Conservation (phyloP, 768 basidiomycete species). For the Leccinum subgranulosum region DNA sequence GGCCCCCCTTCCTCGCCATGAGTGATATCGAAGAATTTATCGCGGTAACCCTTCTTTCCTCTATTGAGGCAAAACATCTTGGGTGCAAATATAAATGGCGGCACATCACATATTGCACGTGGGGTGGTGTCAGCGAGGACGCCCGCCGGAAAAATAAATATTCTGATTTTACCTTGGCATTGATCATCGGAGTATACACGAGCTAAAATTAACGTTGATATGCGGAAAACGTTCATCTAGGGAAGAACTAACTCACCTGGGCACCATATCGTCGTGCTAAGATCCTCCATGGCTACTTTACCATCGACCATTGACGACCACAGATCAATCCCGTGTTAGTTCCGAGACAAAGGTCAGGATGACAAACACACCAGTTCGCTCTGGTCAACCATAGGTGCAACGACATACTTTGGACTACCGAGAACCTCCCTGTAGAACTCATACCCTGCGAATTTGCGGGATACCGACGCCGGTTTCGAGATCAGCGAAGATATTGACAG, state of each 20-base stretch:
- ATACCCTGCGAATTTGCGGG: slow-evolving; percentile 63
- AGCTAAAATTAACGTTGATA: slow-evolving; percentile 44
- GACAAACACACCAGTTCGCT: slow-evolving; percentile 76
- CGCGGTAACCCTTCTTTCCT: slow-evolving; percentile 44
- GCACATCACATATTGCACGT: neutral
- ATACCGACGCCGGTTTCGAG: neutral
- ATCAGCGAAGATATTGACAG: neutral
- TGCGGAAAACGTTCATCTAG: too few species aligned
- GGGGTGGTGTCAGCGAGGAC: neutral
- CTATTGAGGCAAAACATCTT: slow-evolving; percentile 57
- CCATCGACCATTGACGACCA: neutral
- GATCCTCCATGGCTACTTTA: slow-evolving; percentile 81
- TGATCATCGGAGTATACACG: slow-evolving; percentile 98
- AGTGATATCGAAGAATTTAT: slow-evolving; percentile 64
- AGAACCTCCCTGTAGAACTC: slow-evolving; percentile 79
- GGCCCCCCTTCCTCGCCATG: slow-evolving; percentile 78
- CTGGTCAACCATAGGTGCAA: slow-evolving; percentile 99
- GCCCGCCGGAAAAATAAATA: neutral
- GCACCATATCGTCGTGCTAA: slow-evolving; percentile 81
- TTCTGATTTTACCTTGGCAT: slow-evolving; percentile 62
- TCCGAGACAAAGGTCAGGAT: neutral
- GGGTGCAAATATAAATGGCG: neutral
- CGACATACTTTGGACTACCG: slow-evolving; percentile 83
- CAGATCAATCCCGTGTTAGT: neutral
- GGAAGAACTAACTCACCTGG: slow-evolving; percentile 44